phyloP scores from a whole-genome alignment of 2,329 filamentous ascomycete species.

The Neoscytalidium dimidiatum region DNA sequence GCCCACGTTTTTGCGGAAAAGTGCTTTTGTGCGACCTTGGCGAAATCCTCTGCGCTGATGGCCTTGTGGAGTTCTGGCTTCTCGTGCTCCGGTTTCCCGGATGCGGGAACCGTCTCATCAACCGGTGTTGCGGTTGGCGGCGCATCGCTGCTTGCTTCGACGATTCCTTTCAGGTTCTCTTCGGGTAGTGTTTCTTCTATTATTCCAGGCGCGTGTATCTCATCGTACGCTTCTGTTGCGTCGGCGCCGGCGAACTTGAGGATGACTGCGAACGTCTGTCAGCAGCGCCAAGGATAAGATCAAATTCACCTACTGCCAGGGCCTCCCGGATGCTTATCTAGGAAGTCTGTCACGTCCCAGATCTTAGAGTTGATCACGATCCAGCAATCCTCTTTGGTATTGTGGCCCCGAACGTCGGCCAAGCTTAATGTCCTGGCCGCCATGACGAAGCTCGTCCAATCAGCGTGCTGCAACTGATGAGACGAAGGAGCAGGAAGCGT shows the following conservation, averaged over 20 bases:
- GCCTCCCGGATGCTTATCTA: constrained; percentile 63
- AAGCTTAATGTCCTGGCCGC: constrained; percentile 15
- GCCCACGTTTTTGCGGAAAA: constrained; percentile 36
- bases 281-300: not conserved
- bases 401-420: constrained; percentile 37
- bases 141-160: constrained; percentile 54
- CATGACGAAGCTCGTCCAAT: not conserved
- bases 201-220: constrained; percentile 55
- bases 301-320: constrained; percentile 28
- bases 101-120: constrained; percentile 38
- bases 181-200: constrained; percentile 44
- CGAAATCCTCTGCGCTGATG: constrained; percentile 35
- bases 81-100: constrained; percentile 31
- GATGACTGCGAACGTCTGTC: constrained; percentile 20
- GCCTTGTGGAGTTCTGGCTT: constrained; percentile 29
- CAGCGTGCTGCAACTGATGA: not conserved
- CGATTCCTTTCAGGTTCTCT: constrained; percentile 51
- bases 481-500: not conserved
- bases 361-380: constrained; percentile 68
- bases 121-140: constrained; percentile 25
- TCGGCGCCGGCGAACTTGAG: constrained; percentile 35
- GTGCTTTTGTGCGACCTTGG: constrained; percentile 33
- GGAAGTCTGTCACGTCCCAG: constrained; percentile 67
- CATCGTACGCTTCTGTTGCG: constrained; percentile 51
- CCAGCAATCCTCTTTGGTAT: constrained; percentile 53